Conservation (phyloP, 306 rosid species). For the Coriaria nepalensis region DNA sequence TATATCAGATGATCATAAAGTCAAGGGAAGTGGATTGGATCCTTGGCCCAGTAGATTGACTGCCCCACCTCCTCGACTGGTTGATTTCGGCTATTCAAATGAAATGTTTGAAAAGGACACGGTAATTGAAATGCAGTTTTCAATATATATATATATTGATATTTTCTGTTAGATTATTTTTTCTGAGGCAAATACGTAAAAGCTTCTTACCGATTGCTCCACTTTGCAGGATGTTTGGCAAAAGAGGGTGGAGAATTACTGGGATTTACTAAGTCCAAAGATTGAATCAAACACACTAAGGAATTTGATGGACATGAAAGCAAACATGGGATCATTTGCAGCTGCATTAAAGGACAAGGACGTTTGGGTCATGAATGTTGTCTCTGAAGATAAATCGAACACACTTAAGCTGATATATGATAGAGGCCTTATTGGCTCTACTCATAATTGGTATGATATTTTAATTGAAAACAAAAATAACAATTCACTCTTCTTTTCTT, state of each 20-base stretch:
- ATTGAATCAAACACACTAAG: conserved; percentile 48
- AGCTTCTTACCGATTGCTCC: conserved; percentile 3
- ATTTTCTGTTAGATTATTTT: too few species aligned
- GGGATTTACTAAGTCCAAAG: conserved; percentile 67
- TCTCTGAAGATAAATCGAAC: conserved; percentile 69
- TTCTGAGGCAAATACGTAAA: too few species aligned
- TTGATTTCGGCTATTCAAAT: conserved; percentile 76
- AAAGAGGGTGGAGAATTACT: conserved; percentile 66
- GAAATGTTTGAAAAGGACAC: conserved; percentile 84
- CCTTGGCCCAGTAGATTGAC: conserved; percentile 90
- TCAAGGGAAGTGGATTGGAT: conserved; percentile 76
- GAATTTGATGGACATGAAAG: conserved; percentile 96
- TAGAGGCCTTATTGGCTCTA: conserved; percentile 81
- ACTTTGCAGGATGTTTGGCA: conserved; percentile 65
- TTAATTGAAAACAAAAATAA: too few species aligned
- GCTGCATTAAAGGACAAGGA: conserved; percentile 75
- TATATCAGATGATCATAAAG: conserved; percentile 48
- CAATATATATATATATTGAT: too few species aligned
- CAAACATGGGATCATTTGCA: conserved; percentile 80
- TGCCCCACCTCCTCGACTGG: conserved; percentile 80
- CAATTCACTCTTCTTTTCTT: too few species aligned
- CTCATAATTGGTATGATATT: conserved; percentile 53
- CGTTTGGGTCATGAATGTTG: conserved; percentile 98
- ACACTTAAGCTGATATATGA: conserved; percentile 80
- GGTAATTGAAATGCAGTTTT: conserved; percentile 28